Percentiles rank a stretch among this genome's conserved stretches.
Conservation (phyloP, 2,329 filamentous ascomycete genomes). For the Pseudogymnoascus verrucosus region DNA sequence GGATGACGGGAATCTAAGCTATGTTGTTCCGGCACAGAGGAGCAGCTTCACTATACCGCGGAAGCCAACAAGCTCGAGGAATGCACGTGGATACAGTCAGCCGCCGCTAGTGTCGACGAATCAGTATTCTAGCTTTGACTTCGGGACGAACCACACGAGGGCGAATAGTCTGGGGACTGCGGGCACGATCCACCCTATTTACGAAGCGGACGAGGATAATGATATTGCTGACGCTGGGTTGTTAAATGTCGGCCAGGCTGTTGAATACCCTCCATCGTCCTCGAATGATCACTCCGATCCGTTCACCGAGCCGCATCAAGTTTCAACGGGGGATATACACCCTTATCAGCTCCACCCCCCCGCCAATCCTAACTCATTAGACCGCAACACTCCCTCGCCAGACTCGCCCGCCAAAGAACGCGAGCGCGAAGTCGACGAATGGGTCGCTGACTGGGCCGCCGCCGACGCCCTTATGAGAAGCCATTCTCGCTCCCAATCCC, state of each 20-base stretch:
- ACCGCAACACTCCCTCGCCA: conserved; percentile 14
- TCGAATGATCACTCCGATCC: conserved; percentile 12
- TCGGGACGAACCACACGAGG: conserved; percentile 31
- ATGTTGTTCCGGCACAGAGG: conserved; percentile 33
- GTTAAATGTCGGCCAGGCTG: background rate
- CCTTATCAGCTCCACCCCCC: conserved; percentile 17
- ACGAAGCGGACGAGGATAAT: conserved; percentile 44
- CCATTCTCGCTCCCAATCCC: conserved; percentile 23
- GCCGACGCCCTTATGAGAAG: conserved; percentile 26
- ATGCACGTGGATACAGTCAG: conserved; percentile 30
- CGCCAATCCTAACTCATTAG: conserved; percentile 18
- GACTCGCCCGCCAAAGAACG: conserved; percentile 20
- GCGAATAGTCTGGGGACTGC: conserved; percentile 37
- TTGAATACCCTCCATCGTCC: conserved; percentile 9
- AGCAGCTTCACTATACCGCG: conserved; percentile 28
- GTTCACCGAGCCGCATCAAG: conserved; percentile 10
- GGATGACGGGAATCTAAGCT: conserved; percentile 31
- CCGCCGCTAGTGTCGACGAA: conserved; percentile 20
- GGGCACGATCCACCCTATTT: conserved; percentile 53
- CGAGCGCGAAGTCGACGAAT: conserved; percentile 28
- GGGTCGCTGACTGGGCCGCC: conserved; percentile 30
- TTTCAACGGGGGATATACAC: conserved; percentile 14
- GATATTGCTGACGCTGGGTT: conserved; percentile 13
- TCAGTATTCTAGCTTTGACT: conserved; percentile 32
- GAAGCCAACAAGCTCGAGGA: conserved; percentile 28